These are phyloP conservation scores for Kodamaea ohmeri DNA, from an alignment of 1,139 yeast genomes.

Conservation along the genomic window DNA sequence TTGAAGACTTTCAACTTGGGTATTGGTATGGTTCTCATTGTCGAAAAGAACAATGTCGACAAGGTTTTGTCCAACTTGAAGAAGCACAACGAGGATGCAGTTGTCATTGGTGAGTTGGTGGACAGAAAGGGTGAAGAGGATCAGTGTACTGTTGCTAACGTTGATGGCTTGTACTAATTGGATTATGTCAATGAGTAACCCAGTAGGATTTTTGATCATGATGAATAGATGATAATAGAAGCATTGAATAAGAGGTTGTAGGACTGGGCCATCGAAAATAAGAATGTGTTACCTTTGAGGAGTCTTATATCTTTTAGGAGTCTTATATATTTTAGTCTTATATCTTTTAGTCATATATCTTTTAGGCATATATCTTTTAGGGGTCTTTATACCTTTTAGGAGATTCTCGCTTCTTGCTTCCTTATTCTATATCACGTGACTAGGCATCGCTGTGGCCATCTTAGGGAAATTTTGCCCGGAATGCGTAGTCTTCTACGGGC, in stretches of 20 bases:
- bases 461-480: neutral
- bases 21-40: constrained; percentile 94
- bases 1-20: constrained; percentile 94
- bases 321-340: too few relatives aligned
- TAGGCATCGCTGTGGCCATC: neutral
- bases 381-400: too few relatives aligned
- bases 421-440: neutral
- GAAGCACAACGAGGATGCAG: constrained; percentile 72
- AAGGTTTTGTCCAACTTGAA: constrained; percentile 53
- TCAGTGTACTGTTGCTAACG: constrained; percentile 67
- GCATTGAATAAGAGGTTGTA: neutral
- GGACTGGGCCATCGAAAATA: too few relatives aligned
- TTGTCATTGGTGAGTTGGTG: constrained; percentile 72
- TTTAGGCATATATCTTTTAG: too few relatives aligned
- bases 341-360: too few relatives aligned
- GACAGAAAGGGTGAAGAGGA: constrained; percentile 52
- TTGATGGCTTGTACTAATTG: constrained; percentile 53
- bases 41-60: constrained; percentile 59
- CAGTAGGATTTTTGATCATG: neutral
- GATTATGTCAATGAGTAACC: neutral
- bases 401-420: too few relatives aligned
- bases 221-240: neutral
- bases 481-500: neutral
- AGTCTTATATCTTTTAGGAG: too few relatives aligned
- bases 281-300: too few relatives aligned